A percentile compares a stretch with the other conserved stretches of the same genome.
Conservation (phyloP, 768 basidiomycete genomes). For the Gyrodon lividus region DNA sequence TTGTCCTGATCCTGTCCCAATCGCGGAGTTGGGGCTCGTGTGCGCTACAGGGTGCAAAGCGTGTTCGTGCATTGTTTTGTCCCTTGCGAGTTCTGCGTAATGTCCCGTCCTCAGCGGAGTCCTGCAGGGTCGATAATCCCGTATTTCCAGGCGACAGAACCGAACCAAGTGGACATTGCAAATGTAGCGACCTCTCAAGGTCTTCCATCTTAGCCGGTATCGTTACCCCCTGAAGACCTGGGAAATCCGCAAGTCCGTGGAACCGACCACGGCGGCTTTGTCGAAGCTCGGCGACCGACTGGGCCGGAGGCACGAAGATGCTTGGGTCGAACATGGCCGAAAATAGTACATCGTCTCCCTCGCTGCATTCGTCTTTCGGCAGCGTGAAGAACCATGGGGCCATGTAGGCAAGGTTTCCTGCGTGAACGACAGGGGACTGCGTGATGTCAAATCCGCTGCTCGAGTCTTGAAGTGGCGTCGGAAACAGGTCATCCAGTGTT, state of each 20-base stretch:
- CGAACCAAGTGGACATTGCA: neutral
- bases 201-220: slow-evolving; percentile 8
- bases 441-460: slow-evolving; percentile 7
- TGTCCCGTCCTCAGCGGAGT: slow-evolving; percentile 1
- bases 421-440: slow-evolving; percentile 29
- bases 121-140: neutral
- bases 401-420: slow-evolving; percentile 10
- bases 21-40: slow-evolving; percentile 18
- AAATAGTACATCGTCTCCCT: slow-evolving; percentile 15
- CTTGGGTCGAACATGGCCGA: slow-evolving; percentile 2
- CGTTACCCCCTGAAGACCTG: slow-evolving; percentile 20
- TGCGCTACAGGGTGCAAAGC: slow-evolving; percentile 20
- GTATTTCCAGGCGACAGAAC: neutral
- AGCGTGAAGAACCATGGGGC: slow-evolving; percentile 7
- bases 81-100: slow-evolving; percentile 11
- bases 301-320: slow-evolving; percentile 6
- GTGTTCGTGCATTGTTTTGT: slow-evolving; percentile 10
- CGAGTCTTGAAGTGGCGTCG: slow-evolving; percentile 6
- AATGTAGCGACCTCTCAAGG: slow-evolving; percentile 5
- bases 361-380: slow-evolving; percentile 9
- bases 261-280: slow-evolving; percentile 6
- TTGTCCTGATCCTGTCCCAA: slow-evolving; percentile 22
- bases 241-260: slow-evolving; percentile 28
- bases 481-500: slow-evolving; percentile 30
- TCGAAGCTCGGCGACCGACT: slow-evolving; percentile 12